A percentile compares a stretch with the other conserved stretches of the same genome.
These are phyloP conservation scores for Daldinia vernicosa DNA, from an alignment of 495 filamentous ascomycete species.

Conservation along the genomic window DNA sequence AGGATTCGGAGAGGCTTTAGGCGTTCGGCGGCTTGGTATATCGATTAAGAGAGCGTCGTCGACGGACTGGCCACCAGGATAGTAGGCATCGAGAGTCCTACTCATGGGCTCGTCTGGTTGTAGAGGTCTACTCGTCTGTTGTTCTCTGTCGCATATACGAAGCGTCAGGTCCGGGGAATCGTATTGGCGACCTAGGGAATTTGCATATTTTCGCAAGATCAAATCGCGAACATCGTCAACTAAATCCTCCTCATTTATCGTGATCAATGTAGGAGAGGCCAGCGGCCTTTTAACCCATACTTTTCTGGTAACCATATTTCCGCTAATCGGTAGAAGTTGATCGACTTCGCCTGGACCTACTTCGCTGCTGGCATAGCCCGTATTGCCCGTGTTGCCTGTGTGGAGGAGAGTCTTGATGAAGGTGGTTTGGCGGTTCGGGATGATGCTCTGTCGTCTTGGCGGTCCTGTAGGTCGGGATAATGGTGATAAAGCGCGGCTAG, in stretches of 20 bases:
- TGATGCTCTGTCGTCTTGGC: constrained; percentile 56
- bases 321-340: constrained; percentile 51
- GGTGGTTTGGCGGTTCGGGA: constrained; percentile 58
- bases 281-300: constrained; percentile 92
- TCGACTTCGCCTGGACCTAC: constrained; percentile 45
- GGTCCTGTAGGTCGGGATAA: constrained; percentile 41
- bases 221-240: constrained; percentile 95
- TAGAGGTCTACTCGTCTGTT: constrained; percentile 76
- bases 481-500: constrained; percentile 29
- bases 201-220: constrained; percentile 91
- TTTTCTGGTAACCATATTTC: constrained; percentile 75
- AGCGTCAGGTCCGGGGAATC: constrained; percentile 90
- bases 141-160: constrained; percentile 86
- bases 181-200: constrained; percentile 86
- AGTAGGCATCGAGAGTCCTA: constrained; percentile 82
- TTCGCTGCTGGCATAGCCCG: constrained; percentile 47
- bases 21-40: constrained; percentile 80
- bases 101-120: constrained; percentile 88
- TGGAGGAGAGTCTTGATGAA: constrained; percentile 59
- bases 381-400: constrained; percentile 42
- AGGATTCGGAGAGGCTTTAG: constrained; percentile 74
- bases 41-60: constrained; percentile 94
- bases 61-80: constrained; percentile 85
- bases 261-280: constrained; percentile 86
- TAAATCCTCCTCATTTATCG: constrained; percentile 85